Base-by-base conservation (phyloP, 768 basidiomycete species). In the Termitomyces sp. region DNA sequence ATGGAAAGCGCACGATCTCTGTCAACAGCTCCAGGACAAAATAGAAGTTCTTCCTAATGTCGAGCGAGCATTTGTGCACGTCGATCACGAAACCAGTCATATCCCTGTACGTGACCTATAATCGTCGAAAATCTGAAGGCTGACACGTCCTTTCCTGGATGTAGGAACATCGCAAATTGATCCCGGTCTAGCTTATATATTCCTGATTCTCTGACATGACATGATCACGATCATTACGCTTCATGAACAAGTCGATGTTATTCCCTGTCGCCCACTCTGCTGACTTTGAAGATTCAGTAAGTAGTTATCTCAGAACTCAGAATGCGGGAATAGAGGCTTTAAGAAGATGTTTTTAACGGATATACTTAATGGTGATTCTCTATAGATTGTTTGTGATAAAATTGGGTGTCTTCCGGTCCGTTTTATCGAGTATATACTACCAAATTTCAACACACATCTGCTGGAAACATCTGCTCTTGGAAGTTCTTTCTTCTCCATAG, bases 11-110 rank as follows among this genome's bases (percentile, higher is more conserved):
- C 91, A 94, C 66, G 91, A 94, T 67, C 65, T 91, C 56, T 88
- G 88, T 61, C 91, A 94, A 68, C 78, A 86, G 58, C 71, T 94
- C 16, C 91, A 94, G 65, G 92, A 94, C 65, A 91, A 89, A 71
- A 85, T 97, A 44, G 94, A 97, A 66, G 81, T 84, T 15, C 73
- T 97, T 36, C 92, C 94, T 2, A 89, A 91, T 63, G 94, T 97
- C 40, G 94, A 91, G 58, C 77, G 94, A 35, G 94, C 94, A 35
- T 97, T 95, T 68, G 93, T 97, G 23, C 94, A 97, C 66, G 91
- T 96, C 55, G 94, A 97, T 71, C 88, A 96, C 64, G 94, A 96
- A 72, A 88, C 89, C 5, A 88, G 86, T n/a, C 94, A 95, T 70
- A 64, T 74, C 15, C 80, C 79, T 39, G 79, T 77, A 61, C 23